Evolutionary conservation across 345 rosid species (phyloP), one percentile per base, ranked within the genome.

Genomic region (Eucalyptus pumila): DNA sequence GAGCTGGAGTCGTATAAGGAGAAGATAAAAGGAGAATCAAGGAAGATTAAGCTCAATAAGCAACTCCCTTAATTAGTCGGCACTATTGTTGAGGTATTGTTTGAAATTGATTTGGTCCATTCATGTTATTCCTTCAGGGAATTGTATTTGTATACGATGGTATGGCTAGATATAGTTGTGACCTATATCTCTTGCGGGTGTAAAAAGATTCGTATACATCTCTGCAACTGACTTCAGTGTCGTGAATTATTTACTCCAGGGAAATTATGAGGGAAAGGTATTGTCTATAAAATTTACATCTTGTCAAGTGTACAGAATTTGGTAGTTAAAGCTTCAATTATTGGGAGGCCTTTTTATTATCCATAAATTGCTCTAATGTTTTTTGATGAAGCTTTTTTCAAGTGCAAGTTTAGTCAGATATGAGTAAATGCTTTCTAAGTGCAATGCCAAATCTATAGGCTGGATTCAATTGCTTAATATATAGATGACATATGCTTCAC

Each of bases 191-290:
- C 81, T 85, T 62, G 83, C 89, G 97, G 99, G 98, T 91, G 97
- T 97, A 58, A 97, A 96, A 92, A 94, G 97, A 93, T 97, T 95
- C 91, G 96, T 95, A 87, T 96, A 94, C 90, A 95, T 97, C 32
- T 97, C 99, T 86, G 98, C 98, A 87, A 98, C 99, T 88, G 97
- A 95, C 92, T 96, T 96, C 88, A 98, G 99, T 37, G 49, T 96
- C 91, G 98, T 89, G 80, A 98, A 97, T 97, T 44, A 44, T 44
- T 44, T 44, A 44, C 45, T 44, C 45, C 2, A 3, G 10, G 45
- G 45, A 44, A 44, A 44, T 44, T 44, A 94, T 21, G 99, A 97
- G 91, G 99, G 98, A 88, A 98, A 95, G 99, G 99, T 96, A 94
- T n/a, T 65, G 72, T 65, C 19, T 32, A 27, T 6, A 30, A 65